Conservation (phyloP, 169 alveolate species). For the Theileria annulata region DNA sequence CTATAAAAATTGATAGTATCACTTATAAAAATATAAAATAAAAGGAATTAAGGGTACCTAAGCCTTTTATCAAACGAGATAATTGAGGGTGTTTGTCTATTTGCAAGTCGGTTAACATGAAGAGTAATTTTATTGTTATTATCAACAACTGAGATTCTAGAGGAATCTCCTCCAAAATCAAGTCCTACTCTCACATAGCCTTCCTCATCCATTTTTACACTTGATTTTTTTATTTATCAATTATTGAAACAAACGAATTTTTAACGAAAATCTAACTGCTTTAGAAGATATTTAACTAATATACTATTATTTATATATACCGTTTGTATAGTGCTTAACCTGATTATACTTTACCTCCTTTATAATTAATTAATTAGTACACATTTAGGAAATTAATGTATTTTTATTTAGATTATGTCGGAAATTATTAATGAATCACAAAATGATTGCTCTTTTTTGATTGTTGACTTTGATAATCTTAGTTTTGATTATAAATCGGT, state of each 20-base stretch:
- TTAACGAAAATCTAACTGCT: background rate
- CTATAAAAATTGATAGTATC: constrained; percentile 5
- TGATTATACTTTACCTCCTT: background rate
- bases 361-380: background rate
- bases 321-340: background rate
- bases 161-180: constrained; percentile 60
- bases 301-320: background rate
- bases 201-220: background rate
- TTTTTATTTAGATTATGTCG: background rate
- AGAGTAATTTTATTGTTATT: constrained; percentile 30
- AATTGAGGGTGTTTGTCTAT: constrained; percentile 60
- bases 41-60: constrained; percentile 12
- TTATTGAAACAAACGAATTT: background rate
- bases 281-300: background rate
- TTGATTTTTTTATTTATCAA: background rate
- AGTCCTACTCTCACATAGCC: constrained; percentile 45
- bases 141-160: constrained; percentile 46
- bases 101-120: constrained; percentile 61
- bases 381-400: background rate
- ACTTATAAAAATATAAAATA: background rate
- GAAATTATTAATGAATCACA: background rate
- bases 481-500: constrained; percentile 19
- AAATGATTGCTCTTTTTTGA: background rate
- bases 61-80: constrained; percentile 59
- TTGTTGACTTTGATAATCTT: constrained; percentile 37